Percentiles rank a stretch among this genome's conserved stretches.
phyloP scores from a whole-genome alignment of 306 rosid genomes.

The Benincasa hispida region DNA sequence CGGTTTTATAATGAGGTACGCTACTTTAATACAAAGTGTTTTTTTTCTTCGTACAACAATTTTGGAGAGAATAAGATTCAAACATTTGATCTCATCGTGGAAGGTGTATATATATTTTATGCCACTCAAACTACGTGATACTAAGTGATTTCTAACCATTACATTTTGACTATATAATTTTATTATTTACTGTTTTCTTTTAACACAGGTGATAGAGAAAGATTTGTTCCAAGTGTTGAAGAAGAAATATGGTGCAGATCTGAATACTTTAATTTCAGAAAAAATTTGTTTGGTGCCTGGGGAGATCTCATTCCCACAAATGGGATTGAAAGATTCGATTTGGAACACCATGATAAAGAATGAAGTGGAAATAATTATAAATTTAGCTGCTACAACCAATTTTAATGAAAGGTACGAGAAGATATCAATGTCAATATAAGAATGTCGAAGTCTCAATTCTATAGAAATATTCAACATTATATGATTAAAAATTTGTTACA shows the following conservation, averaged over 20 bases:
- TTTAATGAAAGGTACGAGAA: conserved; percentile 57
- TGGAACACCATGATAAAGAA: conserved; percentile 28
- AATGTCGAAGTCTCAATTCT: background rate
- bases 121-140: too few species aligned
- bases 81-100: too few species aligned
- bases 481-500: too few species aligned
- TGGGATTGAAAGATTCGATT: conserved; percentile 40
- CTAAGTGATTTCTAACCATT: background rate
- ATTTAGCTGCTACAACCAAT: conserved; percentile 75
- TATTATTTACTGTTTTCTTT: background rate
- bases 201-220: conserved; percentile 43
- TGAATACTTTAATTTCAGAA: conserved; percentile 32
- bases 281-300: conserved; percentile 58
- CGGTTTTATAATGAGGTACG: conserved; percentile 60
- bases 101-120: too few species aligned
- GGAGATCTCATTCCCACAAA: conserved; percentile 34
- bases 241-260: conserved; percentile 41
- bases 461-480: too few species aligned
- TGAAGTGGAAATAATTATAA: conserved; percentile 40
- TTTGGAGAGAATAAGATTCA: too few species aligned
- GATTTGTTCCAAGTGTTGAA: conserved; percentile 50
- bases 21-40: background rate
- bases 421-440: background rate
- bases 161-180: background rate
- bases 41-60: too few species aligned